A percentile compares a stretch with the other conserved stretches of the same genome.
These are phyloP conservation scores for Kokia cookei DNA, from an alignment of 441 rosid species.

Conservation along the genomic window DNA sequence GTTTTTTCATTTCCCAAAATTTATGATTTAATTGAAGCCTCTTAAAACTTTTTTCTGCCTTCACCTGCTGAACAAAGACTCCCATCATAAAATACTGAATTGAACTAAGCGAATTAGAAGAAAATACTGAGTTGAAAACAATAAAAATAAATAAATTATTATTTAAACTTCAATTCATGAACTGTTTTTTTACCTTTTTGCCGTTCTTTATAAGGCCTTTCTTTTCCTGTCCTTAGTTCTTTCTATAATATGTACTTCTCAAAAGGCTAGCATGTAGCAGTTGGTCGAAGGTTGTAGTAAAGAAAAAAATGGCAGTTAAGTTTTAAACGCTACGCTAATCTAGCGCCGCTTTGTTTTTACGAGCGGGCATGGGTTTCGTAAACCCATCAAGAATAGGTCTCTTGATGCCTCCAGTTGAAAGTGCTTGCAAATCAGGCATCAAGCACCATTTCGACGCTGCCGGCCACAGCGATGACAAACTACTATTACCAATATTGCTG, in stretches of 20 bases:
- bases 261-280: background rate
- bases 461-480: slow-evolving; percentile 38
- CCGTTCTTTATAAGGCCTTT: background rate
- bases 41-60: too few relatives aligned
- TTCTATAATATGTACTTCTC: slow-evolving; percentile 4
- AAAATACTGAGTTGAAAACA: background rate
- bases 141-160: background rate
- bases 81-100: too few relatives aligned
- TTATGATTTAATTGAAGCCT: too few relatives aligned
- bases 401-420: slow-evolving; percentile 51
- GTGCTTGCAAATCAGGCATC: slow-evolving; percentile 49
- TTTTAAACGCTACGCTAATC: slow-evolving; percentile 20
- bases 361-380: slow-evolving; percentile 50
- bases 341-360: slow-evolving; percentile 52
- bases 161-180: background rate
- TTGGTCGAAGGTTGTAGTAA: background rate
- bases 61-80: too few relatives aligned
- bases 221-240: background rate
- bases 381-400: slow-evolving; percentile 65
- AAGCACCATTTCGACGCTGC: slow-evolving; percentile 36
- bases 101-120: background rate
- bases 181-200: background rate
- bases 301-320: background rate
- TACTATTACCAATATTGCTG: slow-evolving; percentile 17
- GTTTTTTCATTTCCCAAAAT: too few relatives aligned